These are phyloP conservation scores for Thuja plicata DNA, from an alignment of 83 land plant species.

Conservation along the genomic window DNA sequence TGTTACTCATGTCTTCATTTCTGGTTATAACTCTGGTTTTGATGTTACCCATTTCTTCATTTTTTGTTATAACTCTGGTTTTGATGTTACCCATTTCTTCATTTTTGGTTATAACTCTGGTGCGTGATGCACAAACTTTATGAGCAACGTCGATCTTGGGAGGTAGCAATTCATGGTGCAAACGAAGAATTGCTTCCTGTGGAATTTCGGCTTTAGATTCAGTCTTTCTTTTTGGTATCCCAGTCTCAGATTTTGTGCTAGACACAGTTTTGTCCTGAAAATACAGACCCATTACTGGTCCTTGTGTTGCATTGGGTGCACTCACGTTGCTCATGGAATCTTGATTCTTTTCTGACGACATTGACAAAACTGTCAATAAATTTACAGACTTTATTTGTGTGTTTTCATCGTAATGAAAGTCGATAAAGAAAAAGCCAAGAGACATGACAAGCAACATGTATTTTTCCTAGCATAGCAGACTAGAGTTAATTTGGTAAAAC, in stretches of 20 bases:
- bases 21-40: conserved; percentile 3
- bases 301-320: background rate
- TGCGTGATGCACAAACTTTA: background rate
- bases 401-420: too few species aligned
- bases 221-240: background rate
- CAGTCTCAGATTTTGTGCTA: background rate
- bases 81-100: conserved; percentile 20
- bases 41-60: conserved; percentile 16
- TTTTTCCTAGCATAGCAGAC: background rate
- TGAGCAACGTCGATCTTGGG: background rate
- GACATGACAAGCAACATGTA: background rate
- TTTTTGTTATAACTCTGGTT: too few species aligned
- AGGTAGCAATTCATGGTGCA: background rate
- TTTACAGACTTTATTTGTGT: background rate
- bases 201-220: background rate
- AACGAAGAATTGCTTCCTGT: background rate
- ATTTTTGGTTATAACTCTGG: background rate
- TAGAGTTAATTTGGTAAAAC: background rate
- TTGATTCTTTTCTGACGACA: conserved; percentile 1
- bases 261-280: background rate
- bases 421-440: too few species aligned
- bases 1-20: conserved; percentile 13
- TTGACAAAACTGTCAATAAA: background rate
- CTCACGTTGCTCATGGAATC: background rate
- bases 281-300: background rate